Evolutionary conservation across 2,329 filamentous ascomycete genomes (phyloP).

Genomic region (Aspergillus felis): DNA sequence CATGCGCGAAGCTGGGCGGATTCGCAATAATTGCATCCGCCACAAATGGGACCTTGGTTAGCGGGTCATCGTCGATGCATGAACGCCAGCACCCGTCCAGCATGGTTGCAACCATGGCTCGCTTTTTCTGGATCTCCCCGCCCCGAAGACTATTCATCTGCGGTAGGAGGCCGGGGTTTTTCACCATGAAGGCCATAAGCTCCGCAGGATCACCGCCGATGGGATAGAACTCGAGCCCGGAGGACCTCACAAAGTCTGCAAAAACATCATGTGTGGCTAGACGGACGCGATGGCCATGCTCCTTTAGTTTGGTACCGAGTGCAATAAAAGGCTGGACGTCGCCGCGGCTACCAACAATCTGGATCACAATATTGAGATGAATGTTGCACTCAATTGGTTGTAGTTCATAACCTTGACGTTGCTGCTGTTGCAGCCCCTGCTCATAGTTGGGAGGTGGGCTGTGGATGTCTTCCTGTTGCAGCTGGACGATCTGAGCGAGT

Average conservation of each 20-base stretch:
- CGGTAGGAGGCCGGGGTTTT: conserved; percentile 44
- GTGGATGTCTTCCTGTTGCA: conserved; percentile 6
- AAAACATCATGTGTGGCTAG: conserved; percentile 56
- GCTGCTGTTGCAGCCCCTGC: neutral
- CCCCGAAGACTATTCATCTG: conserved; percentile 34
- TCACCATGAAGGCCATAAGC: conserved; percentile 52
- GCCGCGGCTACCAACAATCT: conserved; percentile 55
- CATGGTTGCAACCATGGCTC: conserved; percentile 34
- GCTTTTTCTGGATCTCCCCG: conserved; percentile 31
- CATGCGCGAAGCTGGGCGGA: conserved; percentile 50
- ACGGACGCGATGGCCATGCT: conserved; percentile 53
- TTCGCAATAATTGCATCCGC: conserved; percentile 55
- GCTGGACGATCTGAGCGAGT: conserved; percentile 8
- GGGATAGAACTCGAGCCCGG: conserved; percentile 55
- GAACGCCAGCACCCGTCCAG: conserved; percentile 39
- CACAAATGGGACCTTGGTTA: conserved; percentile 43
- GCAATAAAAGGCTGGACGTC: conserved; percentile 60
- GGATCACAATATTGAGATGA: conserved; percentile 52
- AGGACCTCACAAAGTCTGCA: conserved; percentile 49
- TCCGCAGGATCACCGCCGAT: conserved; percentile 55
- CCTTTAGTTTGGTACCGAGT: conserved; percentile 49
- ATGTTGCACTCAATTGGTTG: conserved; percentile 9
- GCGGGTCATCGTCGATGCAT: conserved; percentile 33
- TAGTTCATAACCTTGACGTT: neutral
- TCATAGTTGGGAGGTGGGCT: conserved; percentile 17